Percentiles rank a stretch among this genome's conserved stretches.
phyloP scores from a whole-genome alignment of 345 rosid species.

The Leavenworthia alabamica region DNA sequence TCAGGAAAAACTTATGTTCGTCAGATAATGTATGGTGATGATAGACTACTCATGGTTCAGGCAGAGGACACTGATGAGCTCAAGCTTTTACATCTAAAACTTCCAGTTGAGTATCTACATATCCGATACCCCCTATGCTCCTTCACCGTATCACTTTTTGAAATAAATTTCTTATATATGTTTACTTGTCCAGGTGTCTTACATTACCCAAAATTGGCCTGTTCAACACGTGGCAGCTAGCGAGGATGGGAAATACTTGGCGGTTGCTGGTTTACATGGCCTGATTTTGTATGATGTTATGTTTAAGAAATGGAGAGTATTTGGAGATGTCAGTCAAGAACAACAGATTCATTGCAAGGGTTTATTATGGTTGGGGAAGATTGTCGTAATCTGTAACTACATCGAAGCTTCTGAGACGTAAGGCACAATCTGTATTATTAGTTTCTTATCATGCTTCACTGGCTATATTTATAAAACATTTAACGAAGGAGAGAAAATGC shows the following conservation, averaged over 20 bases:
- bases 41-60: slow-evolving; percentile 91
- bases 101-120: slow-evolving; percentile 64
- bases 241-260: slow-evolving; percentile 91
- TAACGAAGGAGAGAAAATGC: background rate
- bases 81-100: slow-evolving; percentile 78
- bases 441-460: slow-evolving; percentile 6
- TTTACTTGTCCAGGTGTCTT: slow-evolving; percentile 60
- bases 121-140: slow-evolving; percentile 12
- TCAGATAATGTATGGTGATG: slow-evolving; percentile 93
- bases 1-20: slow-evolving; percentile 89
- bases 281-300: slow-evolving; percentile 78
- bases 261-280: slow-evolving; percentile 95
- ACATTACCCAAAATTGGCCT: slow-evolving; percentile 97
- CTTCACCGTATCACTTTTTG: slow-evolving; percentile 22
- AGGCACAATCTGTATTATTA: slow-evolving; percentile 32
- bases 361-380: slow-evolving; percentile 89
- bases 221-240: slow-evolving; percentile 97
- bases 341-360: slow-evolving; percentile 94
- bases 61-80: slow-evolving; percentile 93
- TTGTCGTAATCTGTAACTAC: slow-evolving; percentile 91
- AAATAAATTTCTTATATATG: slow-evolving; percentile 20
- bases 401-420: slow-evolving; percentile 65
- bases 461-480: background rate
- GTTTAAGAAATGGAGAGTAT: slow-evolving; percentile 83
- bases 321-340: slow-evolving; percentile 94